Percentiles rank a stretch among this genome's conserved stretches.
These are phyloP conservation scores for Apophysomyces sp. DNA, from an alignment of 371 early-diverging fungal genomes.

Conservation along the genomic window DNA sequence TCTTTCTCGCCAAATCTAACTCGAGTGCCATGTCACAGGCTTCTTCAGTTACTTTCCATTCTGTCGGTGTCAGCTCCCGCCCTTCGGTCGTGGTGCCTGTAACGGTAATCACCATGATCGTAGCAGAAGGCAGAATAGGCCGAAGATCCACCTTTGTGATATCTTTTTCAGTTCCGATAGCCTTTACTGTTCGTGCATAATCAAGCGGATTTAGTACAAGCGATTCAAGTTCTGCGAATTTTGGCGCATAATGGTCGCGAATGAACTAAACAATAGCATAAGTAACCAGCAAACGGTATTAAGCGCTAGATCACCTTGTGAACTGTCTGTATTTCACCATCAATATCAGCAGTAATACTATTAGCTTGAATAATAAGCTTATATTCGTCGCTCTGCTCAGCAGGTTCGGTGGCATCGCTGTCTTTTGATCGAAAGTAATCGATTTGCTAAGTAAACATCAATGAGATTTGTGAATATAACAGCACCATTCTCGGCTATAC, in stretches of 20 bases:
- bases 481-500: conserved; percentile 18
- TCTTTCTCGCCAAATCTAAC: conserved; percentile 70
- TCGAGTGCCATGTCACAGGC: conserved; percentile 82
- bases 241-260: conserved; percentile 83
- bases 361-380: conserved; percentile 87
- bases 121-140: conserved; percentile 79
- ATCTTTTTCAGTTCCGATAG: conserved; percentile 79
- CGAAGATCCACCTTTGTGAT: conserved; percentile 71
- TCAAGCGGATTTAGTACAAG: conserved; percentile 86
- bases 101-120: conserved; percentile 91
- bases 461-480: neutral
- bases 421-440: conserved; percentile 46
- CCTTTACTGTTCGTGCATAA: conserved; percentile 86
- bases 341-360: conserved; percentile 81
- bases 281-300: neutral
- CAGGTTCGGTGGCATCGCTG: conserved; percentile 40
- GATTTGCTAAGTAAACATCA: conserved; percentile 43
- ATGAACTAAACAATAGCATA: conserved; percentile 63
- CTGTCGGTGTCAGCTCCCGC: conserved; percentile 55
- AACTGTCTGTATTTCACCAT: conserved; percentile 82
- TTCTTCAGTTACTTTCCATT: conserved; percentile 68
- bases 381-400: conserved; percentile 88
- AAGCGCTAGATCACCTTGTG: conserved; percentile 81
- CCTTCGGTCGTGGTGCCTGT: conserved; percentile 89
- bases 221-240: conserved; percentile 91